phyloP scores from a whole-genome alignment of 2,329 filamentous ascomycete genomes.

The Sarocladiaceae sp. region DNA sequence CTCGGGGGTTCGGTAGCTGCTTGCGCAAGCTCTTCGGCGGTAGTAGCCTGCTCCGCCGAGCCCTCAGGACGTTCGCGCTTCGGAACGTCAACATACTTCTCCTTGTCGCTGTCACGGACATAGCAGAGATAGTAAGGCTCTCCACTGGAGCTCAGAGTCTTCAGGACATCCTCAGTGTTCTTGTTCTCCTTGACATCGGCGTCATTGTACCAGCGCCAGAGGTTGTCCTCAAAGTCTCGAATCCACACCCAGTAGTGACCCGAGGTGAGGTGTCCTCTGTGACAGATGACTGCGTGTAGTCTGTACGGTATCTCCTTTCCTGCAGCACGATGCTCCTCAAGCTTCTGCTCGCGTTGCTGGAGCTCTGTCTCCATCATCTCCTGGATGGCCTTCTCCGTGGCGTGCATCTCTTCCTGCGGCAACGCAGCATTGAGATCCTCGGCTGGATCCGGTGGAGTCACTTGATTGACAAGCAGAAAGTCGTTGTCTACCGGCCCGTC shows the following conservation, averaged over 20 bases:
- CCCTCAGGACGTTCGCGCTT: conserved; percentile 25
- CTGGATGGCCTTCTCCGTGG: conserved; percentile 22
- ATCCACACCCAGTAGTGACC: conserved; percentile 99
- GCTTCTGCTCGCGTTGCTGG: conserved; percentile 18
- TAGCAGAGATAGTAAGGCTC: conserved; percentile 83
- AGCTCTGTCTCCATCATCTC: conserved; percentile 42
- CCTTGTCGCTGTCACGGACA: conserved; percentile 60
- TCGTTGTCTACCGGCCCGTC: conserved; percentile 32
- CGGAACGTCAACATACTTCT: conserved; percentile 43
- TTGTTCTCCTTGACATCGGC: conserved; percentile 65
- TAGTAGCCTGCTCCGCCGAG: not conserved
- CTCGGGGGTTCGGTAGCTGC: too few relatives aligned
- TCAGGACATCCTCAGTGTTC: conserved; percentile 57
- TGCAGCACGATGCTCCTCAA: conserved; percentile 33
- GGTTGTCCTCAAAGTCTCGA: conserved; percentile 70
- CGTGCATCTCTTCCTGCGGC: conserved; percentile 1
- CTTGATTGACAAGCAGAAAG: conserved; percentile 22
- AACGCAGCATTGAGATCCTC: not conserved
- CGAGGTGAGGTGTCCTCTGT: conserved; percentile 64
- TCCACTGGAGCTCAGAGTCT: conserved; percentile 58
- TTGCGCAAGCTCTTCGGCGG: conserved; percentile 20
- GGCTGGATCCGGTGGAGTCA: not conserved
- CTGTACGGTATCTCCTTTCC: conserved; percentile 66
- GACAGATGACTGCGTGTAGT: conserved; percentile 89
- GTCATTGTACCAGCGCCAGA: conserved; percentile 96